Base-by-base conservation (phyloP, 495 filamentous ascomycete genomes). In the Penicillium atrosanguineum region DNA sequence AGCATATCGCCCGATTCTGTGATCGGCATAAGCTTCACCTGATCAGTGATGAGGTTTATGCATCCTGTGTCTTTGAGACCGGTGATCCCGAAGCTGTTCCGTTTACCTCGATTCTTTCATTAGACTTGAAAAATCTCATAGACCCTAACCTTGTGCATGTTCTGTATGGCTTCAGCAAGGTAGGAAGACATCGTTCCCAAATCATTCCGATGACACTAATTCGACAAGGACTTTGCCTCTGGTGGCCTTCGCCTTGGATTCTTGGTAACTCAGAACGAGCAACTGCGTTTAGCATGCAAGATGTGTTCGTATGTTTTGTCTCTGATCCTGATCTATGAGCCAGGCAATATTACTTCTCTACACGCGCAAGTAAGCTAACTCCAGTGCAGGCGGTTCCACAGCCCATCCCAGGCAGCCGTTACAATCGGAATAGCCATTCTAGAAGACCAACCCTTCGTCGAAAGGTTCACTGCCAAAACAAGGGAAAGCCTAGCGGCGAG, bases 31-130 rank as follows among this genome's bases (percentile, higher is more conserved):
- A 63, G 18, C 72, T 87, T 12, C 84, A 87, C 59, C 60, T 86
- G 6, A 77, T 86, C 36, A 77, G 75, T 43, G 83, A 87, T 53
- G 84, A 87, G 57, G 72, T 86, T 6, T 86, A 85, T 60, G 83
- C 80, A 5, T 67, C 80, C 4, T 79, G 71, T 16, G 70, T 82
- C 0, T 86, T 76, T 57, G 68, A 70, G 18, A 60, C 68, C 0
- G 65, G 67, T 7, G 58, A 71, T 23, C 56, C 64, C 6, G 44
- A 58, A 0, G 69, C 71, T n/a, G 52, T 69, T 8, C 64, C 67
- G 1, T 87, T 87, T 61, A 70, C 67, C 1, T 83, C 79, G 1
- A 68, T 80, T 6, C 67, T 82, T 0, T 71, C 79, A 0, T 59
- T 86, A 34, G 66, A 79, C 44, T 37, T 61, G 0, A 29, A 46